phyloP scores from a whole-genome alignment of 345 rosid species.

The Clausena lansium region DNA sequence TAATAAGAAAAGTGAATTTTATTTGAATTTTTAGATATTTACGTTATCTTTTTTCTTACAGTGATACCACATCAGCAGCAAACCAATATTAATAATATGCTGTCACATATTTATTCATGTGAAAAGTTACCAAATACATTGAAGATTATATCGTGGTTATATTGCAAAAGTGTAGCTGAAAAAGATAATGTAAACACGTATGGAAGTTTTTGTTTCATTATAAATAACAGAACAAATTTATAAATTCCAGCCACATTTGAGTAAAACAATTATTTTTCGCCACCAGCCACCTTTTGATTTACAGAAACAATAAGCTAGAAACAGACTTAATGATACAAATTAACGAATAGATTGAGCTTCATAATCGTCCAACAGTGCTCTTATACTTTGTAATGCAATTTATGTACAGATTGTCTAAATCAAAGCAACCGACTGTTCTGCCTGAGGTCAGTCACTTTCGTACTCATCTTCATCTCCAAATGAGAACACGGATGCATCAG shows the following conservation, averaged over 20 bases:
- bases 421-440: neutral
- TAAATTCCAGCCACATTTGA: conserved; percentile 4
- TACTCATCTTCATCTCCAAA: conserved; percentile 76
- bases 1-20: too few species aligned
- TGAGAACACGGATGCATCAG: conserved; percentile 80
- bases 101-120: too few species aligned
- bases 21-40: too few species aligned
- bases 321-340: conserved; percentile 15
- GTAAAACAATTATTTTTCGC: conserved; percentile 9
- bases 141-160: too few species aligned
- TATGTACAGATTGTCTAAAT: conserved; percentile 19
- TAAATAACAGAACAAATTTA: conserved; percentile 15
- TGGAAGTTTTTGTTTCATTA: neutral
- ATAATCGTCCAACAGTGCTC: neutral
- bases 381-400: conserved; percentile 10
- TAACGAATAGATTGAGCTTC: conserved; percentile 21
- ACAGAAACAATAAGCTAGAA: conserved; percentile 18
- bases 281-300: neutral
- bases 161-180: too few species aligned
- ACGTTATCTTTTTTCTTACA: too few species aligned
- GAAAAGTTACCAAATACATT: too few species aligned
- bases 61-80: too few species aligned
- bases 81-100: too few species aligned
- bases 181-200: neutral
- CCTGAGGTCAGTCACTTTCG: conserved; percentile 55